Conservation (phyloP, 1,284 basidiomycete species). For the Tilletiopsis washingtonensis region DNA sequence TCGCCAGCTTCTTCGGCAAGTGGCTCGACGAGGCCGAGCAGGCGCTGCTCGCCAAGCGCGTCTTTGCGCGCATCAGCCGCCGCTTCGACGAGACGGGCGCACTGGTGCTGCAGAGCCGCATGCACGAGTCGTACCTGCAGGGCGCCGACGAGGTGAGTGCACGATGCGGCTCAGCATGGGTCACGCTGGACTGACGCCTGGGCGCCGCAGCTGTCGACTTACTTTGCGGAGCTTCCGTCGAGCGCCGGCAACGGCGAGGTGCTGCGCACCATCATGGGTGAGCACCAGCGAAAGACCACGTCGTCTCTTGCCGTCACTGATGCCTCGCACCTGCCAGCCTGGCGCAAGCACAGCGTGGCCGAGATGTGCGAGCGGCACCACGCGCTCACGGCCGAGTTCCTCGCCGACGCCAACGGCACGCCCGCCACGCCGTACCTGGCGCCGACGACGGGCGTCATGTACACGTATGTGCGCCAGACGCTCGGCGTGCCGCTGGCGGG, state of each 20-base stretch:
- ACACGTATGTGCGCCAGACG: constrained; percentile 34
- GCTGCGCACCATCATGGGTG: constrained; percentile 28
- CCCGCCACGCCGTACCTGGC: constrained; percentile 32
- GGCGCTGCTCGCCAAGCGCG: constrained; percentile 15
- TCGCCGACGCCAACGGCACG: constrained; percentile 31
- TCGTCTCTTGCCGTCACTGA: neutral
- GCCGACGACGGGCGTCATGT: constrained; percentile 22
- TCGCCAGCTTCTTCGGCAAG: constrained; percentile 25
- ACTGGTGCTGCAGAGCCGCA: constrained; percentile 25
- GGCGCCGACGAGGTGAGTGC: constrained; percentile 16
- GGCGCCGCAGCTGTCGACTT: constrained; percentile 14
- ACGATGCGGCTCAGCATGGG: too few species aligned
- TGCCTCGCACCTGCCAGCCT: constrained; percentile 1
- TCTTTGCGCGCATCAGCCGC: constrained; percentile 24
- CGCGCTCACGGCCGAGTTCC: constrained; percentile 24
- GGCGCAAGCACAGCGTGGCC: constrained; percentile 25
- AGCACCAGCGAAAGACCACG: too few species aligned
- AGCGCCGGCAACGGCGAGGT: constrained; percentile 38
- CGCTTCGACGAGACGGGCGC: constrained; percentile 36
- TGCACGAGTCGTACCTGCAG: constrained; percentile 32
- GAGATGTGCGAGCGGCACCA: constrained; percentile 28
- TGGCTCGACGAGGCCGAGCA: constrained; percentile 33
- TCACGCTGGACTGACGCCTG: neutral
- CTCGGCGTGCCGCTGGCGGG: constrained; percentile 41
- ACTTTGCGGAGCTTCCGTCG: constrained; percentile 31